Base-by-base conservation (phyloP, 2,329 filamentous ascomycete genomes). In the Trichoderma atrobrunneum region DNA sequence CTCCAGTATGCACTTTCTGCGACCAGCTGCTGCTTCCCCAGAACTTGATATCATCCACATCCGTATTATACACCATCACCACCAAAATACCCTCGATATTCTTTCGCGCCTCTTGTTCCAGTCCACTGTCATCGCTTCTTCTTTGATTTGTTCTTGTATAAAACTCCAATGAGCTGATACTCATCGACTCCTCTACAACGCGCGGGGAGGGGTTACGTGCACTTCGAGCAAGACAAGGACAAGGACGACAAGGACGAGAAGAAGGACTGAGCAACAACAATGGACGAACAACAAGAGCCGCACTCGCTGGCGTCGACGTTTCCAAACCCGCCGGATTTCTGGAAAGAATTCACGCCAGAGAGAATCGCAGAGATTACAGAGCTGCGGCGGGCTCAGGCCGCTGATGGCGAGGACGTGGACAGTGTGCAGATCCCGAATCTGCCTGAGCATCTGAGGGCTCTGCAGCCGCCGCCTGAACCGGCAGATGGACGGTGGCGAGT, bases 251-350 rank as follows among this genome's bases (percentile, higher is more conserved):
- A n/a, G 16, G 28, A 32, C 54, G 26, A 60, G 34, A 36, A 32
- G 28, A 21, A n/a, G 18, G 26, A 30, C 21, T 24, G 30, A 21
- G 57, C 14, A 66, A 12, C 14, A 66, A 12, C 28, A 36, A 72
- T 64, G 64, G 64, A 48, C 32, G 71, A 73, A 72, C 90, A 84
- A 67, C 84, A 86, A 72, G 83, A 84, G 72, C 78, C 82, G 11
- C 80, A 81, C 43, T 83, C 85, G 61, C 81, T 87, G 76, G 86
- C 90, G 30, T 89, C 92, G 28, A 89, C 91, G 54, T 97, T 94
- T 80, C 95, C 96, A 28, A 89, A 92, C 67, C 96, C 96, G 30
- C 96, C 96, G 30, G 91, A 92, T 1, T 97, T 98, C 83, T 98
- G 93, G 90, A 91, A 92, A 76, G 87, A 93, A 80, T 98, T 98